A percentile compares a stretch with the other conserved stretches of the same genome.
These are phyloP conservation scores for Stylosanthes scabra DNA, from an alignment of 331 rosid genomes.

Conservation along the genomic window DNA sequence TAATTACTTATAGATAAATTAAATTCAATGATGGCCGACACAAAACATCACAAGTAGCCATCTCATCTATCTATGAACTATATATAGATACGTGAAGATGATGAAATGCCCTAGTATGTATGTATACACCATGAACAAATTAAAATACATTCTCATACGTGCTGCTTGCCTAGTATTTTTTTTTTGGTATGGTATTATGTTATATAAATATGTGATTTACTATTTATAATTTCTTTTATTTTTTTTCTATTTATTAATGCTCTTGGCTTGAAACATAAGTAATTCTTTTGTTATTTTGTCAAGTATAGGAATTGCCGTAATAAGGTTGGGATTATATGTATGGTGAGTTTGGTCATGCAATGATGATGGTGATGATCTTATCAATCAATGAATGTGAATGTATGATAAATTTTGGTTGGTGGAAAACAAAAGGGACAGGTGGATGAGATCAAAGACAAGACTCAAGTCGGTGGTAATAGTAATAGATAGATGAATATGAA, in stretches of 20 bases:
- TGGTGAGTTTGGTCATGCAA: slow-evolving; percentile 2
- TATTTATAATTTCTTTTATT: too few species aligned
- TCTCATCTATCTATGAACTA: slow-evolving; percentile 15
- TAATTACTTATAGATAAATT: slow-evolving; percentile 43
- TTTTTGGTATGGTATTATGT: not conserved
- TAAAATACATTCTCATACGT: slow-evolving; percentile 8
- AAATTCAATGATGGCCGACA: slow-evolving; percentile 85
- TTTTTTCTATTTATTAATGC: not conserved
- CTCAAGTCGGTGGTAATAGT: too few species aligned
- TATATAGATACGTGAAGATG: slow-evolving; percentile 7
- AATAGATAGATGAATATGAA: too few species aligned
- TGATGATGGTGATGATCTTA: not conserved
- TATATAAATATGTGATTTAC: too few species aligned
- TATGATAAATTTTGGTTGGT: slow-evolving; percentile 21
- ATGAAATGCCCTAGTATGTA: slow-evolving; percentile 13
- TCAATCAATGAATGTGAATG: not conserved
- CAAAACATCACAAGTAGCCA: slow-evolving; percentile 43
- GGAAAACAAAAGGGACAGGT: not conserved
- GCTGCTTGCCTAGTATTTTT: not conserved
- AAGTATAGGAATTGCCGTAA: slow-evolving; percentile 8
- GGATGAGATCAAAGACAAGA: too few species aligned
- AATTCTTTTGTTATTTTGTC: not conserved
- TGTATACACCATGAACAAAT: not conserved
- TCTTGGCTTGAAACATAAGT: not conserved
- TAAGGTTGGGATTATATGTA: not conserved